These are phyloP conservation scores for Cubamyces lactineus DNA, from an alignment of 768 basidiomycete species.

Conservation along the genomic window DNA sequence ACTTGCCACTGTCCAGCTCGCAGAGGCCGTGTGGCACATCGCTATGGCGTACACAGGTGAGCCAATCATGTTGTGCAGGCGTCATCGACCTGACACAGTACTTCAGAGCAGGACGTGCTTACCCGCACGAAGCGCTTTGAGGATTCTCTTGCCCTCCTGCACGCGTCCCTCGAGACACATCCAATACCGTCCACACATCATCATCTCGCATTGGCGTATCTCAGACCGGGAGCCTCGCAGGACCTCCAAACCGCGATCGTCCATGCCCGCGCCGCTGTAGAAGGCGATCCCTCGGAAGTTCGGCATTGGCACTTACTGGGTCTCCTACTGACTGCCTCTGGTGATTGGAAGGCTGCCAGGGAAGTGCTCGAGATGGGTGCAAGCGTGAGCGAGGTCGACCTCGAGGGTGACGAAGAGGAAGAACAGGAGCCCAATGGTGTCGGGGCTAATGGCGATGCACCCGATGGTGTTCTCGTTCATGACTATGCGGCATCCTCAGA, in stretches of 20 bases:
- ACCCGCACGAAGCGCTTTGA: conserved; percentile 62
- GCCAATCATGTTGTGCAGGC: conserved; percentile 13
- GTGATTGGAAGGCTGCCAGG: conserved; percentile 78
- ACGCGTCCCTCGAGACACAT: conserved; percentile 48
- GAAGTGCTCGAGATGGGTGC: conserved; percentile 82
- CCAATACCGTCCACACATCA: conserved; percentile 66
- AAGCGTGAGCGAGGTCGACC: conserved; percentile 52
- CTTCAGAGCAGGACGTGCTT: conserved; percentile 64
- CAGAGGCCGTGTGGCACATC: conserved; percentile 74
- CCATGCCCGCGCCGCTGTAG: conserved; percentile 72
- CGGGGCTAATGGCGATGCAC: not conserved
- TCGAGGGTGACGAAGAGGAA: conserved; percentile 30
- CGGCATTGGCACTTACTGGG: conserved; percentile 93
- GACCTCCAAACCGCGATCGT: conserved; percentile 69
- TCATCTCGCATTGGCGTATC: conserved; percentile 78
- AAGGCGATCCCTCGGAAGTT: conserved; percentile 61
- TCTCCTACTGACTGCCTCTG: conserved; percentile 73
- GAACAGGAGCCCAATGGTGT: conserved; percentile 1
- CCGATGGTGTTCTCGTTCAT: conserved; percentile 14
- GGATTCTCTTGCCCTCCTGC: conserved; percentile 55
- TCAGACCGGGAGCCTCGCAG: conserved; percentile 63
- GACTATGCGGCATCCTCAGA: conserved; percentile 8
- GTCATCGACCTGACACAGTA: not conserved
- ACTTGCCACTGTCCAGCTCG: conserved; percentile 61
- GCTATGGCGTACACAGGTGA: conserved; percentile 72